Evolutionary conservation across 208 protist genomes (phyloP), one percentile per base, ranked within the genome.

Genomic region (Trypanosoma brucei): DNA sequence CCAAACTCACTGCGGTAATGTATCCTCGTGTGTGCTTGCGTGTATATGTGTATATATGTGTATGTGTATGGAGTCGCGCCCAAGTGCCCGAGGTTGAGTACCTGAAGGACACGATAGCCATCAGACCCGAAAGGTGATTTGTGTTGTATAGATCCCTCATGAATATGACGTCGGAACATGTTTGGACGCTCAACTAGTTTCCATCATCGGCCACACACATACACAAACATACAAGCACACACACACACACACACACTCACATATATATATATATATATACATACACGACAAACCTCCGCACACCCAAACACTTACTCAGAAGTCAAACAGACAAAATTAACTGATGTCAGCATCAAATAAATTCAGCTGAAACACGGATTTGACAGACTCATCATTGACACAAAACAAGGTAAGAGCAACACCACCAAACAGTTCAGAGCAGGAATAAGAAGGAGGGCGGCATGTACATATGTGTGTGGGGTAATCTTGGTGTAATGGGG

Each of bases 291-390:
- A 76, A 8, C 8, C 14, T 22, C 22, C 22, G 22, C 22, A 22
- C 22, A 22, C 22, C 22, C 22, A 22, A 22, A 22, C 22, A 22
- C 22, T 8, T 42, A 38, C 58, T 71, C 63, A 70, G 61, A 72
- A 72, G 70, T 72, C 69, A 73, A 73, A 76, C 70, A 80, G 69
- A 80, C 66, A 68, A 61, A 72, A 33, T 52, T 31, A 48, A 59
- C 55, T 48, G 48, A 48, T 73, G 55, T 75, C 66, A 77, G 65
- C 76, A 81, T 57, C 45, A 51, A 22, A 22, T 22, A 33, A 39
- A 49, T 37, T 76, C 70, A 81, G 75, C 66, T 74, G 70, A 76
- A 76, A 81, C 75, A 81, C 75, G 70, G 70, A 73, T 77, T 75
- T 62, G 68, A 79, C 74, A 79, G 35, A 42, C 68, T 79, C 74